Percentiles rank a stretch among this genome's conserved stretches.
Conservation (phyloP, 1,284 basidiomycete species). For the Sporisorium graminicola region DNA sequence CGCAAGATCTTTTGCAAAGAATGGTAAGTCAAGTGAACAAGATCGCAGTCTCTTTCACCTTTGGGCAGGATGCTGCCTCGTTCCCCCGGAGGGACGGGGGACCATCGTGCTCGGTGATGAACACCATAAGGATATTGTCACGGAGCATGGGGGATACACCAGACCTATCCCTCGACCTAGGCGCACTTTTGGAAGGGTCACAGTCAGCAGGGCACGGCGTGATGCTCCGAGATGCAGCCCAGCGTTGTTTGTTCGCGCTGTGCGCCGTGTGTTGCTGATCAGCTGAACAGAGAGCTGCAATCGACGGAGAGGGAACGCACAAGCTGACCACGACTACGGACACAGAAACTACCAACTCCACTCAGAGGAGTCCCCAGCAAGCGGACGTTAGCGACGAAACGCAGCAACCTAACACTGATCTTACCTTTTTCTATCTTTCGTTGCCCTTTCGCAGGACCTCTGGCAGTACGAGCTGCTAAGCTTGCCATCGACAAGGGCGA, state of each 20-base stretch:
- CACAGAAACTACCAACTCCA: constrained; percentile 11
- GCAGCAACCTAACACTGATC: constrained; percentile 11
- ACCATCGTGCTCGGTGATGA: background rate
- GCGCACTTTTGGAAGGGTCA: background rate
- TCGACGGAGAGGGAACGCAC: background rate
- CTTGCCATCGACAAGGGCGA: constrained; percentile 84
- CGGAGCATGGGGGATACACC: too few species aligned
- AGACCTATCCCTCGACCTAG: background rate
- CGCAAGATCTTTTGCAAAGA: constrained; percentile 70
- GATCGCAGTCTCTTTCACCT: background rate
- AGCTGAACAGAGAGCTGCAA: constrained; percentile 1
- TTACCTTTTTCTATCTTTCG: background rate
- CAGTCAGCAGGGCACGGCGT: background rate
- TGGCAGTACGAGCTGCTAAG: constrained; percentile 90
- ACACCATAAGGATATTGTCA: background rate
- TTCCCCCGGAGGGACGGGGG: too few species aligned
- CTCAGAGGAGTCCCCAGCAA: background rate
- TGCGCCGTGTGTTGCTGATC: background rate
- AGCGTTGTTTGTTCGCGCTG: background rate
- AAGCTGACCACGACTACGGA: constrained; percentile 1
- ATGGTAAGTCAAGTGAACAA: constrained; percentile 73
- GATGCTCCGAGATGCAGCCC: background rate
- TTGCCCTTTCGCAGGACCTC: constrained; percentile 76
- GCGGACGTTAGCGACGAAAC: constrained; percentile 2
- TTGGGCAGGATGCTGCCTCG: background rate